A percentile compares a stretch with the other conserved stretches of the same genome.
Conservation (phyloP, 768 basidiomycete genomes). For the Pleurotus tuber-regium region DNA sequence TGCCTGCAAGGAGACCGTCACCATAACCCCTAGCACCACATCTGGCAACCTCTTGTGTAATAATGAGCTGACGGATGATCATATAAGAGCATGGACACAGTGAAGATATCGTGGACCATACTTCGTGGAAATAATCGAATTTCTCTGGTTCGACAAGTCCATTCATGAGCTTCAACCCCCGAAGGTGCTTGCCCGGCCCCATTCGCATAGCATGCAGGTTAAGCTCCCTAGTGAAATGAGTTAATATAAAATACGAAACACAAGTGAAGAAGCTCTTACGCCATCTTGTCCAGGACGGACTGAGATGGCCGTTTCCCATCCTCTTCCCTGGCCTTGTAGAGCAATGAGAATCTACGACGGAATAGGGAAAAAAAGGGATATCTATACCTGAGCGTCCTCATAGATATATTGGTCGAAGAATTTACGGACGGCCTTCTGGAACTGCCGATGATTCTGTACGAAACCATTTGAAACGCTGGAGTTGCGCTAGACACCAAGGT, state of each 20-base stretch:
- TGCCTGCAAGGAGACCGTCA: conserved; percentile 75
- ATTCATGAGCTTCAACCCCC: conserved; percentile 74
- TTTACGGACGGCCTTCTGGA: conserved; percentile 61
- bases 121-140: conserved; percentile 90
- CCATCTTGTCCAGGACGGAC: conserved; percentile 76
- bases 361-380: neutral
- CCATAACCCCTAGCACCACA: conserved; percentile 73
- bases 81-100: neutral
- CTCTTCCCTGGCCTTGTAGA: conserved; percentile 67
- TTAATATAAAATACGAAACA: neutral
- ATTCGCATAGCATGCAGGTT: conserved; percentile 90
- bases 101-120: conserved; percentile 18
- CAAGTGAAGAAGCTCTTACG: conserved; percentile 28
- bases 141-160: conserved; percentile 82
- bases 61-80: conserved; percentile 48
- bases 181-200: conserved; percentile 89
- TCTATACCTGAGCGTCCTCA: conserved; percentile 44
- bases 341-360: conserved; percentile 14
- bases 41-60: conserved; percentile 77
- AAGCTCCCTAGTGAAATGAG: conserved; percentile 58
- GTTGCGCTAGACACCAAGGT: conserved; percentile 24
- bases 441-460: conserved; percentile 49
- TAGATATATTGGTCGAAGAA: conserved; percentile 71
- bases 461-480: conserved; percentile 15
- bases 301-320: conserved; percentile 87